Evolutionary conservation across 768 basidiomycete species (phyloP), one percentile per base, ranked within the genome.

Genomic region (Cystoderma amianthinum): DNA sequence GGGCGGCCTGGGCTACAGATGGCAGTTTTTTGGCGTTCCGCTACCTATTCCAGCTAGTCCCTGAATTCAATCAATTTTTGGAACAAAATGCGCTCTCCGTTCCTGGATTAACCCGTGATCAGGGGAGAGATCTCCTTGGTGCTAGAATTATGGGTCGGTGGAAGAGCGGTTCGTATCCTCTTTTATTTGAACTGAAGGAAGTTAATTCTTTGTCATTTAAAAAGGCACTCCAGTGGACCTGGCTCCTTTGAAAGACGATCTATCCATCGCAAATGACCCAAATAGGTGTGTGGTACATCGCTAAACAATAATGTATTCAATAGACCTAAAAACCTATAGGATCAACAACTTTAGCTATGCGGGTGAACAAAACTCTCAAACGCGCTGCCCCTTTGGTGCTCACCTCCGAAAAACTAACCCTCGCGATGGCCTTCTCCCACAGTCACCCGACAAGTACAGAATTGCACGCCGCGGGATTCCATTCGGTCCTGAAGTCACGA

Each of bases 61-160:
- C 70, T 2, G 72, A 77, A 44, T 77, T 74, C 54, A 53, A 73
- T 53, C 48, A 65, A 5, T 75, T 71, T 60, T 53, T 74, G 37
- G 50, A 53, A 12, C 49, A 59, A 36, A 62, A 75, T 48, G 64
- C 73, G 4, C 47, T 73, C 20, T 45, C 49, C 13, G 43, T 58
- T 34, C 56, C 57, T 11, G 64, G 63, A 1, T 49, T 74, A 36
- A 60, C 60, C 1, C 44, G 43, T 5, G 48, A 63, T 37, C 55
- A 73, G 43, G 71, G 74, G 13, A 65, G 65, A 30, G 71, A 69
- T 15, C 60, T 76, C 15, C 59, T 71, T n/a, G 74, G 74, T 32
- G 75, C 75, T n/a, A 63, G 75, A 39, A 58, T 77, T 45, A 60
- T 76, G 16, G 76, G 76, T 11, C 60, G 76, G n/a, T 77, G 74